Evolutionary conservation across 148 eudicot species (phyloP).

Genomic region (Dysphania ambrosioides): DNA sequence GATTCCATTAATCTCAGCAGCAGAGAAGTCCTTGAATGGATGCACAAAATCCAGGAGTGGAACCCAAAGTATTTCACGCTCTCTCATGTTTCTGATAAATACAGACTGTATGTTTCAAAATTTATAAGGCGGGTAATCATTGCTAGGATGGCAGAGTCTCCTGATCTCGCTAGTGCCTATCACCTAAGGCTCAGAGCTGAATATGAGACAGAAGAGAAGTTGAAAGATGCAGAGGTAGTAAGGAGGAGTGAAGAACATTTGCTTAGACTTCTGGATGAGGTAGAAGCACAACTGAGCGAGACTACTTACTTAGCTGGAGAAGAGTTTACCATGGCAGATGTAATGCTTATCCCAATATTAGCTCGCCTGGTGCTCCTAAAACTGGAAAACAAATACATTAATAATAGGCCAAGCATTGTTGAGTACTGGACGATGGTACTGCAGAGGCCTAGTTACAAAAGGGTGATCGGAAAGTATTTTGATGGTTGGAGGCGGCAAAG

Average conservation of each 20-base stretch:
- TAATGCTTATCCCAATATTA: conserved; percentile 60
- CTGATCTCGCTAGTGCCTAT: conserved; percentile 77
- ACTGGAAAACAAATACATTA: conserved; percentile 59
- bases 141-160: conserved; percentile 83
- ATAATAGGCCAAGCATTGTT: conserved; percentile 47
- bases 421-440: conserved; percentile 71
- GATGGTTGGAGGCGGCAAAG: conserved; percentile 75
- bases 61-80: conserved; percentile 86
- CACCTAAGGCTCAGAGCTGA: conserved; percentile 71
- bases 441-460: conserved; percentile 69
- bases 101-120: conserved; percentile 56
- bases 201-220: conserved; percentile 70
- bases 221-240: conserved; percentile 53
- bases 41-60: conserved; percentile 80
- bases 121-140: conserved; percentile 72
- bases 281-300: conserved; percentile 51
- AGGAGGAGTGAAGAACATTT: conserved; percentile 58
- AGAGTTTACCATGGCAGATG: conserved; percentile 78
- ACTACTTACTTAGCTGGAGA: conserved; percentile 61
- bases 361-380: conserved; percentile 59
- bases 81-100: conserved; percentile 62
- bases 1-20: conserved; percentile 46
- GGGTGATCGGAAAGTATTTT: conserved; percentile 72
- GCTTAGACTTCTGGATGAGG: conserved; percentile 73
- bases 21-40: conserved; percentile 65